Conservation (phyloP, 169 alveolate genomes). For the Theileria sp. region DNA sequence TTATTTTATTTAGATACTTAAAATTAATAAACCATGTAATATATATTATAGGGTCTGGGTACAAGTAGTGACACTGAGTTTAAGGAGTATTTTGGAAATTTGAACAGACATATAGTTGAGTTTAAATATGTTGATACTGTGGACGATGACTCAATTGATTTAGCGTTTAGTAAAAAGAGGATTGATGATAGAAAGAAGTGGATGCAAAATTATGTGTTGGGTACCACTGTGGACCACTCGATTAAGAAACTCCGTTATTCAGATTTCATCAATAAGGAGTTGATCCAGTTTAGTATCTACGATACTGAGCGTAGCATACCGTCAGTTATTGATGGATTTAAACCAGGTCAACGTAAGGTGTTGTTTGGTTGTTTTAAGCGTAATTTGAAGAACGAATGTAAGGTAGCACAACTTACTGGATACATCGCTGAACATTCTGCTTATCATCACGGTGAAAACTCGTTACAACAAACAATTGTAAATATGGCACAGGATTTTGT, state of each 20-base stretch:
- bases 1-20: conserved; percentile 2
- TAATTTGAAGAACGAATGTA: conserved; percentile 91
- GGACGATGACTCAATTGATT: conserved; percentile 94
- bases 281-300: conserved; percentile 95
- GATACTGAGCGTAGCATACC: conserved; percentile 98
- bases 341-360: conserved; percentile 99
- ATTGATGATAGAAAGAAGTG: conserved; percentile 97
- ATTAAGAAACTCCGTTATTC: conserved; percentile 79
- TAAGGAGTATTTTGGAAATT: conserved; percentile 96
- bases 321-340: conserved; percentile 95
- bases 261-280: conserved; percentile 97
- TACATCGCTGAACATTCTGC: conserved; percentile 98
- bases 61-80: conserved; percentile 98
- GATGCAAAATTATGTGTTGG: conserved; percentile 74
- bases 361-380: conserved; percentile 95
- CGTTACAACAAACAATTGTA: conserved; percentile 93
- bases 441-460: conserved; percentile 99
- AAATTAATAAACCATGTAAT: not conserved
- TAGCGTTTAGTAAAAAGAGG: conserved; percentile 96
- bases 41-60: conserved; percentile 90
- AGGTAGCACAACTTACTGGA: conserved; percentile 92
- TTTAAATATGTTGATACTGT: conserved; percentile 84
- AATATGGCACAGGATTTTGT: conserved; percentile 99
- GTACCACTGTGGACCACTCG: conserved; percentile 73
- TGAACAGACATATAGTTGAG: conserved; percentile 89